Conservation (phyloP, 352 stramenopile species). For the Phytophthora brassicae region DNA sequence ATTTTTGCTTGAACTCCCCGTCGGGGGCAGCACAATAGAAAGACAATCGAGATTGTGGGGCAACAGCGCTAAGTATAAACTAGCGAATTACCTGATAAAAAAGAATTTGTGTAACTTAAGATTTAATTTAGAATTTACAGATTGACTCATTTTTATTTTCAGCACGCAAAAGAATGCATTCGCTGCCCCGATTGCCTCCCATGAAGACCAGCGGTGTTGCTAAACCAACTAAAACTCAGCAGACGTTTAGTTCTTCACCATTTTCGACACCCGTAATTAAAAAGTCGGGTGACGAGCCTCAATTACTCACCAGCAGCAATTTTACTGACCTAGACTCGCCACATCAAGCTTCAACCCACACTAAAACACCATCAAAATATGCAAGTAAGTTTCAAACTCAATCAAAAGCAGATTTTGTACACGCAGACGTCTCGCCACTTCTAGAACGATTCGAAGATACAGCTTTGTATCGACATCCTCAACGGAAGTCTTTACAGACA, state of each 20-base stretch:
- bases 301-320: background rate
- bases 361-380: conserved; percentile 10
- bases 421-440: conserved; percentile 30
- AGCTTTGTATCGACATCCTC: conserved; percentile 34
- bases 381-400: conserved; percentile 31
- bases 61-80: too few species aligned
- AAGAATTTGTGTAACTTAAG: too few species aligned
- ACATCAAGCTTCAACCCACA: background rate
- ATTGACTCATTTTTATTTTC: too few species aligned
- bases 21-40: conserved; percentile 19
- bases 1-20: conserved; percentile 62
- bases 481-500: conserved; percentile 34
- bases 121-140: too few species aligned
- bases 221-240: background rate
- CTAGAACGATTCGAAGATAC: conserved; percentile 41
- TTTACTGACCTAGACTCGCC: background rate
- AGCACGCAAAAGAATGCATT: too few species aligned
- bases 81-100: too few species aligned
- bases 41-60: too few species aligned
- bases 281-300: background rate
- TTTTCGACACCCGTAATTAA: conserved; percentile 18
- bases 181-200: conserved; percentile 15
- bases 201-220: background rate
- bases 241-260: background rate
- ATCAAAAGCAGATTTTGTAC: conserved; percentile 37